Evolutionary conservation across 176 grass and related monocot genomes (phyloP).

Genomic region (Hyparrhenia diplandra): DNA sequence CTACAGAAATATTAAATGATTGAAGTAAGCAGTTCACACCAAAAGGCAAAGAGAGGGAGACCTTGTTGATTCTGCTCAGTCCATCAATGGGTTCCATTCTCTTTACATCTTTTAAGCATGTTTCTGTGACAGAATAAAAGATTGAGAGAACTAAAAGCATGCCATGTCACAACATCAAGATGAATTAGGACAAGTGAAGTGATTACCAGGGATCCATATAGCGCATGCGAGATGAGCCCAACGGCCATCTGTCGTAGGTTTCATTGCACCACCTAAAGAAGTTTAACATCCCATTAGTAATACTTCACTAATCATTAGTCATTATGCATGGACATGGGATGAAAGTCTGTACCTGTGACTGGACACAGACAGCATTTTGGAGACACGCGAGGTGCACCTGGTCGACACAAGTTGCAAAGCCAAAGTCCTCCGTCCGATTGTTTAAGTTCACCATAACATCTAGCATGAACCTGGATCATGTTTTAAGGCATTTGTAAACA

Average conservation of each 20-base stretch:
- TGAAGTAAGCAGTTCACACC: neutral
- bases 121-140: conserved; percentile 57
- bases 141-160: conserved; percentile 34
- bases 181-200: neutral
- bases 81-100: conserved; percentile 99
- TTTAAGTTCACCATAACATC: conserved; percentile 95
- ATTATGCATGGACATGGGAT: neutral
- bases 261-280: conserved; percentile 88
- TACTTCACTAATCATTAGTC: conserved; percentile 3
- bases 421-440: conserved; percentile 85
- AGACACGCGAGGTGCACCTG: conserved; percentile 72
- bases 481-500: conserved; percentile 26
- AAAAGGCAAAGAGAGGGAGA: no score
- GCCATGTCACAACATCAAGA: conserved; percentile 1
- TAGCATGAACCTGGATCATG: conserved; percentile 82
- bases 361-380: conserved; percentile 95
- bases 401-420: conserved; percentile 96
- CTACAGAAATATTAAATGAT: neutral
- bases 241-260: conserved; percentile 95
- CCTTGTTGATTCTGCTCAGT: conserved; percentile 92
- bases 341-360: conserved; percentile 63
- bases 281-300: conserved; percentile 34
- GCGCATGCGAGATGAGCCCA: conserved; percentile 97
- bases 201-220: conserved; percentile 97
- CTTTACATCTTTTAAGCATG: conserved; percentile 93